phyloP scores from a whole-genome alignment of 257 asterid species.

The Euphrasia confusa region DNA sequence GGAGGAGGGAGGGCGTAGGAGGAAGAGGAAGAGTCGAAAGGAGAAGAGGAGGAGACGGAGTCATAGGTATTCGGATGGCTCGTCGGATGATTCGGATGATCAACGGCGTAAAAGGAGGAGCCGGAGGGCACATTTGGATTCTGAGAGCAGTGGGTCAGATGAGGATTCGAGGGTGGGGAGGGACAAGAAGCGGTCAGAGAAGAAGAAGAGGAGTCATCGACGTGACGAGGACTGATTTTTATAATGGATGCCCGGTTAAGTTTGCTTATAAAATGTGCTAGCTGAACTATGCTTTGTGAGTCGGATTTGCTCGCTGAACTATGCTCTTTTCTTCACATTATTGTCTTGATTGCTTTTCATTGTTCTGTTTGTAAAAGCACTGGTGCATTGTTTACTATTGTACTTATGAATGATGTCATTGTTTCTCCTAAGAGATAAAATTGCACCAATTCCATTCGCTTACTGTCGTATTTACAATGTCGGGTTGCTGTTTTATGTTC shows the following conservation, averaged over 20 bases:
- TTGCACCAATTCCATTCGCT: neutral
- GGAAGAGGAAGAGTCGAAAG: constrained; percentile 56
- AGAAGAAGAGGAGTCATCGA: constrained; percentile 57
- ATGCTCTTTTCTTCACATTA: neutral
- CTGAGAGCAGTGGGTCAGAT: constrained; percentile 49
- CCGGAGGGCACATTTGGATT: constrained; percentile 46
- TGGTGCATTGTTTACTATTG: neutral
- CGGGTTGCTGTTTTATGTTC: neutral
- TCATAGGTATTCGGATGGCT: constrained; percentile 40
- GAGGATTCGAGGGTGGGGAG: constrained; percentile 63
- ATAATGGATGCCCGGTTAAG: neutral
- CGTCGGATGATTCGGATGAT: constrained; percentile 55
- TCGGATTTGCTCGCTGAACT: constrained; percentile 4
- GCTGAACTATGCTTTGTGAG: neutral
- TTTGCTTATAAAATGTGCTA: constrained; percentile 9
- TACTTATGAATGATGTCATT: constrained; percentile 3
- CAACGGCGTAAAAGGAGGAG: constrained; percentile 51
- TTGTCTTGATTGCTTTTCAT: neutral
- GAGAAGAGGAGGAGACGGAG: constrained; percentile 67
- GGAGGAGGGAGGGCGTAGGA: constrained; percentile 37
- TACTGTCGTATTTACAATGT: neutral
- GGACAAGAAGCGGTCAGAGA: constrained; percentile 62
- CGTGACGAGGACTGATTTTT: constrained; percentile 37
- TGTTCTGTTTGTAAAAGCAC: constrained; percentile 20
- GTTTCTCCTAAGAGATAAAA: neutral